Base-by-base conservation (phyloP, 352 stramenopile species). In the Pythium folliculosum region DNA sequence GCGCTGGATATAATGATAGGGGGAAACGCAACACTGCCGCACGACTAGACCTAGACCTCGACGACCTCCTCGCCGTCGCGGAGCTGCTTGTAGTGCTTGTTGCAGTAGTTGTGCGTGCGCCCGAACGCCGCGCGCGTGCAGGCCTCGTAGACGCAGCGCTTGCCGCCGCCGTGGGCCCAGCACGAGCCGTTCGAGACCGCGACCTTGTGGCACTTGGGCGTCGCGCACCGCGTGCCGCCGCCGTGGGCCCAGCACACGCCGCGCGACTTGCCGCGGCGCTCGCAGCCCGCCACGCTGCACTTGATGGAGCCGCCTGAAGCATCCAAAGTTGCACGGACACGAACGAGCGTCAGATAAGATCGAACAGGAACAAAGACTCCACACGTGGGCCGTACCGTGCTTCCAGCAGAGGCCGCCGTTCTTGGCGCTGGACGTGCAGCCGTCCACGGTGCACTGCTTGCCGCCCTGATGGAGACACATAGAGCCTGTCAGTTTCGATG, bases 361-460 rank as follows among this genome's bases (percentile, higher is more conserved):
- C n/a, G n/a, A n/a, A n/a, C n/a, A n/a, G n/a, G n/a, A n/a, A n/a
- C n/a, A n/a, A n/a, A n/a, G n/a, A n/a, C n/a, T n/a, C n/a, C n/a
- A n/a, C n/a, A n/a, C n/a, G n/a, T n/a, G n/a, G n/a, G n/a, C n/a
- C 60, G 48, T 53, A 66, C 79, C 79, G 49, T 88, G 79, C 38
- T 78, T 80, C 79, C 79, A 88, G 62, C 79, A 88, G 35, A 85
- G 59, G 0, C 77, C 77, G 5, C 43, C 48, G 35, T 78, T 71
- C 65, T 88, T 84, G 60, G 78, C 74, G 44, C 76, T 79, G 16
- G 69, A 73, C 13, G 53, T 69, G 60, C 78, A 87, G 30, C 70
- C 76, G 56, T 77, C 65, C 19, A 70, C 35, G 0, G 66, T 71
- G 40, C 78, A 87, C 35, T 78, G 68, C 70, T 87, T 87, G 38